Base-by-base conservation (phyloP, 768 basidiomycete genomes). In the Boletus rubroflammeus region DNA sequence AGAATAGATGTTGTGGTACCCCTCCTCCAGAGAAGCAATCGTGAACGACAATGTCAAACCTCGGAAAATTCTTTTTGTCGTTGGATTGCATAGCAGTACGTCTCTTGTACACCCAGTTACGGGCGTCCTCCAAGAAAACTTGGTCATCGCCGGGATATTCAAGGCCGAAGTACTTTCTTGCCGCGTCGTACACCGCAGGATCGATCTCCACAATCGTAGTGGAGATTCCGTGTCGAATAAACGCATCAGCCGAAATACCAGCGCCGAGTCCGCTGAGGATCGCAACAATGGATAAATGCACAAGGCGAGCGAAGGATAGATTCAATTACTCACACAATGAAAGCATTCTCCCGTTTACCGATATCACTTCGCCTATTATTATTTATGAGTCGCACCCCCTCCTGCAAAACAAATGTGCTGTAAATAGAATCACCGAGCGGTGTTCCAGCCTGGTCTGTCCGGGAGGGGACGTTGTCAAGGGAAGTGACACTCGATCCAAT, bases 21-120 rank as follows among this genome's bases (percentile, higher is more conserved):
- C 83, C 84, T 3, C 96, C 96, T 9, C 95, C 96, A 9, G 93
- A 93, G 68, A 97, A 98, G 64, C 90, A 91, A 62, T 96, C 95
- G 60, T 98, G 96, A 0, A 96, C 75, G 38, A 93, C 81, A 57
- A 87, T 77, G 60, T 90, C 87, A 64, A 82, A 92, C 8, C 48
- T 50, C 9, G 59, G 31, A 39, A n/a, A 19, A 26, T 15, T 41
- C n/a, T 44, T 32, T 14, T 50, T 19, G 21, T 48, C 47, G 40
- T 56, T 44, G 19, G 73, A 72, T 9, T 68, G 68, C 43, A 59
- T 60, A 32, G 50, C 25, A 39, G 63, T 58, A 49, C 76, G 77
- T 44, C 74, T 70, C 8, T 78, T 71, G 31, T 64, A 39, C n/a
- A 86, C 80, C 83, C 88, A 93, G 13, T 61, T 56, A 28, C 87